Evolutionary conservation across 108 stramenopile genomes (phyloP).

Genomic region (Fragilaria radians): DNA sequence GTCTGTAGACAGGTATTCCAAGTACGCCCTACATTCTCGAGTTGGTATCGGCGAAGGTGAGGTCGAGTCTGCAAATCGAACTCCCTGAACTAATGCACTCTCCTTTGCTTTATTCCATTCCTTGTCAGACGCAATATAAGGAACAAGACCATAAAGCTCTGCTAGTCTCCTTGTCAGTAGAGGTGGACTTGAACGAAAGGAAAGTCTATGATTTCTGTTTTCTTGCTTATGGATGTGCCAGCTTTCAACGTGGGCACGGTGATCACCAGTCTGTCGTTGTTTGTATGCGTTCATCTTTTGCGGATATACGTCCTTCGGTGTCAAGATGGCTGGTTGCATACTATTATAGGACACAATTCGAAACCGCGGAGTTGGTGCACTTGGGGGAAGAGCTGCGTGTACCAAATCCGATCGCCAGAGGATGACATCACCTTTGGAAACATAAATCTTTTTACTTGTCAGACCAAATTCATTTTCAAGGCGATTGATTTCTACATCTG

Average conservation of each 20-base stretch:
- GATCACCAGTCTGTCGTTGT: conserved; percentile 46
- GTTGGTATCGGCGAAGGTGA: not conserved
- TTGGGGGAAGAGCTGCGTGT: conserved; percentile 19
- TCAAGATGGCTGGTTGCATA: conserved; percentile 31
- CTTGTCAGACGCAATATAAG: conserved; percentile 28
- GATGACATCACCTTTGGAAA: conserved; percentile 51
- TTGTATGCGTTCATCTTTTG: conserved; percentile 53
- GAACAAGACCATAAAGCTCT: conserved; percentile 58
- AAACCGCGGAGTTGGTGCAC: conserved; percentile 17
- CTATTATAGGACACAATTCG: conserved; percentile 33
- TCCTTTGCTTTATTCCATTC: conserved; percentile 20
- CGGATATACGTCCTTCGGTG: not conserved
- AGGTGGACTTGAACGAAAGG: conserved; percentile 48
- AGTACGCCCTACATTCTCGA: not conserved
- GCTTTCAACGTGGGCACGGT: conserved; percentile 32
- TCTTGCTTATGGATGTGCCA: conserved; percentile 17
- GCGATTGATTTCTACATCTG: conserved; percentile 20
- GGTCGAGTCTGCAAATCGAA: conserved; percentile 27
- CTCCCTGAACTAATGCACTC: conserved; percentile 47
- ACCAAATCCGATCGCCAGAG: conserved; percentile 60
- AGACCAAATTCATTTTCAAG: conserved; percentile 17
- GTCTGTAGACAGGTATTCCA: not conserved
- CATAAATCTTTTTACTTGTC: conserved; percentile 21
- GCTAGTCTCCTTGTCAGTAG: conserved; percentile 42
- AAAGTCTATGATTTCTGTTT: conserved; percentile 21